Base-by-base conservation (phyloP, 1,284 basidiomycete species). In the Exobasidium cylindrosporum region DNA sequence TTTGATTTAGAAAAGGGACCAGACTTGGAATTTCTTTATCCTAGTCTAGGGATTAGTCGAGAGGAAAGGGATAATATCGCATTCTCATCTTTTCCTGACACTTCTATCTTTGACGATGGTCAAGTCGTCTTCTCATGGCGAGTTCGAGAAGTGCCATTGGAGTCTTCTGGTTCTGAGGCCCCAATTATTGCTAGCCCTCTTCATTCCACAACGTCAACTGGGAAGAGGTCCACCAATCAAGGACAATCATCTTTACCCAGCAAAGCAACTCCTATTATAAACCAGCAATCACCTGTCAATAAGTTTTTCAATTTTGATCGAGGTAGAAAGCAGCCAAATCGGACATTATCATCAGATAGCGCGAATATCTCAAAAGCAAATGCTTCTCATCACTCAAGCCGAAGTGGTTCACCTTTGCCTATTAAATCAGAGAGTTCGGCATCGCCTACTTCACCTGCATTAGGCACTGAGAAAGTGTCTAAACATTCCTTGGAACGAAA, bases 81-180 rank as follows among this genome's bases (percentile, higher is more conserved):
- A 4, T 97, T 97, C 81, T 92, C 91, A 0, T 88, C 92, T 0
- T 93, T 98, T 74, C 95, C 95, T 0, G 94, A 97, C 74, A 93
- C 91, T 10, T 69, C 77, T 4, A 79, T 79, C 49, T 79, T 78
- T 47, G 73, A 74, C 31, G 68, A 74, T 52, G 77, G 77, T 30
- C 68, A 55, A 24, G 63, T 68, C 35, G 70, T 69, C 52, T 78
- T 76, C 49, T 79, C 71, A 1, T 80, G 71, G 72, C 68, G 77
- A 35, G 71, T 75, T 54, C 67, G 78, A 29, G 77, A 73, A 60
- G 77, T 74, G 43, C 78, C 72, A 3, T 60, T 75, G 17, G 66
- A 70, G 35, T 69, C 47, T 50, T 50, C 47, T 26, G 26, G 3
- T 28, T 50, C 47, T 64, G 23, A 73, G 26, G 47, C 47, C 13